These are phyloP conservation scores for Zygoascus biomembranicola DNA, from an alignment of 805 yeast species.

Conservation along the genomic window DNA sequence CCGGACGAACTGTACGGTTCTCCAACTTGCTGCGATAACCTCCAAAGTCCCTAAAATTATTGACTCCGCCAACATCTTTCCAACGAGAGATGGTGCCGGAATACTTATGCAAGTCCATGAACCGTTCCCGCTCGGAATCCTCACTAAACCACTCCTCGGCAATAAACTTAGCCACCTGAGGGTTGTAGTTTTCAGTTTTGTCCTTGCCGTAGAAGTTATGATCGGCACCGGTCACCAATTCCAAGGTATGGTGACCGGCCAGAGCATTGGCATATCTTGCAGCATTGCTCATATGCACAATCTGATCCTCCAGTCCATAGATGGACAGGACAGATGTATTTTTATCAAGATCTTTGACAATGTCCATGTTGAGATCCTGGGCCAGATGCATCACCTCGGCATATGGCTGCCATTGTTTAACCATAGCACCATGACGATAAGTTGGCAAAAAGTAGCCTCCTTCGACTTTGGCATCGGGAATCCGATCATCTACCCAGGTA, in stretches of 20 bases:
- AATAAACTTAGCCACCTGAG: conserved; percentile 42
- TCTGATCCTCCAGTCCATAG: conserved; percentile 60
- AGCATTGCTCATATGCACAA: conserved; percentile 59
- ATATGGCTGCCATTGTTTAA: conserved; percentile 8
- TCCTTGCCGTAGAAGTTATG: conserved; percentile 58
- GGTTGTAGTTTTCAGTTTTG: conserved; percentile 47
- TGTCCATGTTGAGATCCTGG: conserved; percentile 3
- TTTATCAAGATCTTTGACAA: conserved; percentile 7
- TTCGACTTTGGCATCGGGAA: background rate
- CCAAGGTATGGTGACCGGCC: conserved; percentile 48
- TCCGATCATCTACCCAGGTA: conserved; percentile 12
- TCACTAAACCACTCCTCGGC: conserved; percentile 36
- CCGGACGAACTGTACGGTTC: conserved; percentile 36
- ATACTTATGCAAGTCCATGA: conserved; percentile 31
- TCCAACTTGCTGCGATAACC: conserved; percentile 45
- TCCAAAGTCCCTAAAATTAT: conserved; percentile 73
- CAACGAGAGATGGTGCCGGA: conserved; percentile 45
- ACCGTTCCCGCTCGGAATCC: conserved; percentile 45
- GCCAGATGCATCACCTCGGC: conserved; percentile 5
- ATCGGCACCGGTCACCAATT: conserved; percentile 60
- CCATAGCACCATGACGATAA: conserved; percentile 17
- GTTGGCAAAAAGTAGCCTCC: conserved; percentile 29
- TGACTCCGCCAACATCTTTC: conserved; percentile 56
- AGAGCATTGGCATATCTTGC: conserved; percentile 50
- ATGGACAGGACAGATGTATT: conserved; percentile 53